Conservation (phyloP, 2,329 filamentous ascomycete genomes). For the Allantophomopsis lycopodina region DNA sequence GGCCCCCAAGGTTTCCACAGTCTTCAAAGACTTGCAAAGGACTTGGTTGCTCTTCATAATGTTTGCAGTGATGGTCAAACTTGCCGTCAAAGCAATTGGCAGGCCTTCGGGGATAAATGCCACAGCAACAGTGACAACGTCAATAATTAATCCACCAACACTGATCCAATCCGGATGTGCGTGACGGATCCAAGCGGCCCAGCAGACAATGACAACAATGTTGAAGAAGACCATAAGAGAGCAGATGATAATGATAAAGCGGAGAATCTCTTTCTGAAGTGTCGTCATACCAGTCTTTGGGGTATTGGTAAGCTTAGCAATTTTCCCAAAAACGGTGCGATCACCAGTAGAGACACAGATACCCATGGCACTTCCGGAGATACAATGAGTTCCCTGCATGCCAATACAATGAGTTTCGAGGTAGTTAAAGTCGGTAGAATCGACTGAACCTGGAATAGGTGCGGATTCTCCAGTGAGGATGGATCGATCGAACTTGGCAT, state of each 20-base stretch:
- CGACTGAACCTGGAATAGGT: conserved; percentile 25
- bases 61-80: conserved; percentile 59
- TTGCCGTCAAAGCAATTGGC: conserved; percentile 51
- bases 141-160: conserved; percentile 56
- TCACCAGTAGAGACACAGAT: conserved; percentile 57
- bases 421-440: conserved; percentile 28
- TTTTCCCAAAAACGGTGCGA: conserved; percentile 57
- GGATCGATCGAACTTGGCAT: conserved; percentile 56
- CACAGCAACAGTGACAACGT: conserved; percentile 54
- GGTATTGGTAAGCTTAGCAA: conserved; percentile 54
- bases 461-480: conserved; percentile 56
- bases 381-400: conserved; percentile 61
- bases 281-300: conserved; percentile 52
- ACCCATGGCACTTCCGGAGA: conserved; percentile 48
- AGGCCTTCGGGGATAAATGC: conserved; percentile 63
- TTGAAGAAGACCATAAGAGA: conserved; percentile 50
- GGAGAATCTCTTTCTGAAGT: conserved; percentile 55
- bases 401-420: conserved; percentile 63
- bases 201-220: conserved; percentile 45
- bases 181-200: conserved; percentile 51
- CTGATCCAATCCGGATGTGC: conserved; percentile 55
- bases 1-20: conserved; percentile 58
- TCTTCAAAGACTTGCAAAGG: conserved; percentile 64
- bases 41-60: conserved; percentile 63
- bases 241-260: conserved; percentile 57